phyloP scores from a whole-genome alignment of 2,329 filamentous ascomycete species.

The Apiospora aurea region DNA sequence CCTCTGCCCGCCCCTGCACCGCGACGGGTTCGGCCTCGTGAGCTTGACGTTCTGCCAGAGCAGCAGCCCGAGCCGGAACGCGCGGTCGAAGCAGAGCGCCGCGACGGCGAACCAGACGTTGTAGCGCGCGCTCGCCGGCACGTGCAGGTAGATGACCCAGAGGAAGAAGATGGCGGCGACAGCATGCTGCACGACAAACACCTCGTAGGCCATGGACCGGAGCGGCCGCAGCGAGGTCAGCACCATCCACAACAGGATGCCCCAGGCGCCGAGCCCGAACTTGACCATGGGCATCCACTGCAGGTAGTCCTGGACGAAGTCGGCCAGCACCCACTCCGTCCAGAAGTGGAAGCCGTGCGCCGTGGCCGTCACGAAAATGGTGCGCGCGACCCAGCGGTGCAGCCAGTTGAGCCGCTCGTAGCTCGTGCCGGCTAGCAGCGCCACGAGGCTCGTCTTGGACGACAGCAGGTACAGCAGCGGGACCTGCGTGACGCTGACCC shows the following conservation, averaged over 20 bases:
- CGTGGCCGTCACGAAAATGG: conserved; percentile 71
- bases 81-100: conserved; percentile 67
- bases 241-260: conserved; percentile 69
- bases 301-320: conserved; percentile 66
- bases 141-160: conserved; percentile 68
- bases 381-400: conserved; percentile 75
- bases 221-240: conserved; percentile 69
- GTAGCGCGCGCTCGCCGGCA: conserved; percentile 64
- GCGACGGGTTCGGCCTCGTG: conserved; percentile 44
- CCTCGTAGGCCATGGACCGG: conserved; percentile 70
- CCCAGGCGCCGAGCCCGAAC: conserved; percentile 73
- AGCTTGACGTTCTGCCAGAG: conserved; percentile 61
- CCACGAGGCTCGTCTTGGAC: conserved; percentile 66
- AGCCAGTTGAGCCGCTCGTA: conserved; percentile 77
- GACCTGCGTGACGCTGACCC: conserved; percentile 70
- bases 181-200: conserved; percentile 74
- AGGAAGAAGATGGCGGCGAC: conserved; percentile 67
- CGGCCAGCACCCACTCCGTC: conserved; percentile 65
- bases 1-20: conserved; percentile 55
- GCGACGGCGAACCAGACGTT: conserved; percentile 72
- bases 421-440: conserved; percentile 65
- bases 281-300: conserved; percentile 68
- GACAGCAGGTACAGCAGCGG: conserved; percentile 69
- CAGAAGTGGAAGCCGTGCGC: conserved; percentile 76
- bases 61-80: conserved; percentile 56